Percentiles rank a stretch among this genome's conserved stretches.
Conservation (phyloP, 179 eudicot species). For the Vitellaria paradoxa region DNA sequence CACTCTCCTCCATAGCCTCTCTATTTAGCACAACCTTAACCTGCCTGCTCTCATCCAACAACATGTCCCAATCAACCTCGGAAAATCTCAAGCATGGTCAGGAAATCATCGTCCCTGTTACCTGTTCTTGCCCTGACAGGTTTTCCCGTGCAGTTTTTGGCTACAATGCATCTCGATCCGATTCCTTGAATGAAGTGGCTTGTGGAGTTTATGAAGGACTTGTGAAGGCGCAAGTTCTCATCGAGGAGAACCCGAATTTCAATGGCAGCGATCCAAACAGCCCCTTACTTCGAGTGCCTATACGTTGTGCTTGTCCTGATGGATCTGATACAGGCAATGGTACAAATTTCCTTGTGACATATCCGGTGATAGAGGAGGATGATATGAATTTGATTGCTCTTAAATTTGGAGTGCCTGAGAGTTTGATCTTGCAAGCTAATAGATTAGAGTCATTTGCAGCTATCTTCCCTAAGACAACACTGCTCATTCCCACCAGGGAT, state of each 20-base stretch:
- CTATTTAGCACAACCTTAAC: constrained; percentile 11
- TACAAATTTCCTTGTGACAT: constrained; percentile 22
- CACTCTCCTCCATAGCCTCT: constrained; percentile 14
- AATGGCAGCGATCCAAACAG: background rate
- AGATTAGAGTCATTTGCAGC: constrained; percentile 3
- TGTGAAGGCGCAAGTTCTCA: constrained; percentile 23
- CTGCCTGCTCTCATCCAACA: constrained; percentile 13
- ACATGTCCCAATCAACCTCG: background rate
- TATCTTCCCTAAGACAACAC: constrained; percentile 21
- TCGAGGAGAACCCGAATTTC: constrained; percentile 13
- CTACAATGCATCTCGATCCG: constrained; percentile 2
- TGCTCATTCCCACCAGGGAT: constrained; percentile 20
- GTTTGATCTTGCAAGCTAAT: constrained; percentile 17
- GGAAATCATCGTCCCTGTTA: constrained; percentile 25
- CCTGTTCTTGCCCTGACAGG: constrained; percentile 20
- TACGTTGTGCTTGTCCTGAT: constrained; percentile 28
- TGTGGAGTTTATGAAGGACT: constrained; percentile 26
- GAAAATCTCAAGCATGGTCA: constrained; percentile 11
- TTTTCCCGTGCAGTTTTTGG: constrained; percentile 13
- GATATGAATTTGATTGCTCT: constrained; percentile 8
- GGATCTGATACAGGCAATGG: background rate
- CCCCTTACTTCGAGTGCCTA: constrained; percentile 20
- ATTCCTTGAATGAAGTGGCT: constrained; percentile 16
- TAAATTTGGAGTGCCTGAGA: constrained; percentile 22
- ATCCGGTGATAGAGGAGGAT: constrained; percentile 24